phyloP scores from a whole-genome alignment of 2,329 filamentous ascomycete genomes.

The Hirsutella thompsonii region DNA sequence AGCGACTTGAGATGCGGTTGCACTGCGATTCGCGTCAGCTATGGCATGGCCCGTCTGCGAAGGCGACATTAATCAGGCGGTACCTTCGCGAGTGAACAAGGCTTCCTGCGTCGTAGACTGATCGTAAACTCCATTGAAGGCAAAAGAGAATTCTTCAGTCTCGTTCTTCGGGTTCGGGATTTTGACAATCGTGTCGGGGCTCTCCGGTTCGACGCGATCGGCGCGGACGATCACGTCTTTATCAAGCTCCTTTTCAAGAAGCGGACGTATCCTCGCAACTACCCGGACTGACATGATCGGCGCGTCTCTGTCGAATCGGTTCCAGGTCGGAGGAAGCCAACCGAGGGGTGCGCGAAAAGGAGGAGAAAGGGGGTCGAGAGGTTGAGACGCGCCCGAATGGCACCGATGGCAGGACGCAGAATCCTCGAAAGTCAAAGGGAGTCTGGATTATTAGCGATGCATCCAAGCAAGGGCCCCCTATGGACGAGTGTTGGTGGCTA shows the following conservation, averaged over 20 bases:
- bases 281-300: slow-evolving; percentile 58
- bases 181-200: slow-evolving; percentile 57
- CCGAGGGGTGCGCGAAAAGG: background rate
- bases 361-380: background rate
- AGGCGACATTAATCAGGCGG: slow-evolving; percentile 9
- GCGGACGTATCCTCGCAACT: slow-evolving; percentile 78
- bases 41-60: background rate
- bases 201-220: slow-evolving; percentile 47
- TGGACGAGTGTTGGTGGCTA: too few species aligned
- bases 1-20: slow-evolving; percentile 82
- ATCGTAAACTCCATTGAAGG: slow-evolving; percentile 90
- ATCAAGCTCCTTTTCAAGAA: slow-evolving; percentile 74
- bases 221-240: slow-evolving; percentile 74
- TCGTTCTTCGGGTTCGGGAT: slow-evolving; percentile 94
- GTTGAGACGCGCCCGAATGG: too few species aligned
- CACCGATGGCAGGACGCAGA: too few species aligned
- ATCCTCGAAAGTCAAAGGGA: too few species aligned
- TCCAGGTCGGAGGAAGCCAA: too few species aligned
- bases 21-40: slow-evolving; percentile 40
- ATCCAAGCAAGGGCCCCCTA: too few species aligned
- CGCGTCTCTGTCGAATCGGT: too few species aligned
- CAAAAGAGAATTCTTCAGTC: slow-evolving; percentile 80
- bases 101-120: slow-evolving; percentile 69
- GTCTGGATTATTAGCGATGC: too few species aligned
- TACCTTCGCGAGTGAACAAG: slow-evolving; percentile 82